Evolutionary conservation across 768 basidiomycete species (phyloP).

Genomic region (Aureoboletus auriporus): DNA sequence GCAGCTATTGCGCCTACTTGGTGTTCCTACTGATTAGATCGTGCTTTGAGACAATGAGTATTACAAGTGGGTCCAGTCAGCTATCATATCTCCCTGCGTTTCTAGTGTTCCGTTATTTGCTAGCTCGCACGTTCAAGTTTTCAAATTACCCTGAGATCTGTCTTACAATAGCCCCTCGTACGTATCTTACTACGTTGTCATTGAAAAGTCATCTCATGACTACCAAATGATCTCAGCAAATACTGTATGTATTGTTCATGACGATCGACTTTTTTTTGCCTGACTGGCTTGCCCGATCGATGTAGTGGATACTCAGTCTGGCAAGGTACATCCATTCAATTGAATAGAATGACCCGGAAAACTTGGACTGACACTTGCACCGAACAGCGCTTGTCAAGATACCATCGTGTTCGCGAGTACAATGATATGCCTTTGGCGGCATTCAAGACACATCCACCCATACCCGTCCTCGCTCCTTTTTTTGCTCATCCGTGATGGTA

Average conservation of each 20-base stretch:
- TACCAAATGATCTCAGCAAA: background rate
- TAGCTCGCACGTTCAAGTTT: background rate
- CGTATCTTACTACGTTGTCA: background rate
- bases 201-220: background rate
- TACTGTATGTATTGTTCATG: background rate
- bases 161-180: background rate
- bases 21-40: background rate
- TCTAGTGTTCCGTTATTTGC: background rate
- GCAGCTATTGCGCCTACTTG: conserved; percentile 6
- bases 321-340: conserved; percentile 3
- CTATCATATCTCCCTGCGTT: background rate
- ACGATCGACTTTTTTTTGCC: background rate
- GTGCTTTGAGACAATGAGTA: background rate
- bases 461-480: conserved; percentile 8
- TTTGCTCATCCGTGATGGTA: conserved; percentile 14
- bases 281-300: background rate
- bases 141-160: conserved; percentile 2
- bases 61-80: background rate
- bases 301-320: conserved; percentile 4
- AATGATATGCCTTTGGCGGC: conserved; percentile 3
- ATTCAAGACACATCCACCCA: conserved; percentile 1
- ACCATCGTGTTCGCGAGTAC: background rate
- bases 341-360: too few relatives aligned
- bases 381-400: conserved; percentile 8
- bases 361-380: background rate